phyloP scores from a whole-genome alignment of 805 yeast genomes.

The Myxozyma udenii region DNA sequence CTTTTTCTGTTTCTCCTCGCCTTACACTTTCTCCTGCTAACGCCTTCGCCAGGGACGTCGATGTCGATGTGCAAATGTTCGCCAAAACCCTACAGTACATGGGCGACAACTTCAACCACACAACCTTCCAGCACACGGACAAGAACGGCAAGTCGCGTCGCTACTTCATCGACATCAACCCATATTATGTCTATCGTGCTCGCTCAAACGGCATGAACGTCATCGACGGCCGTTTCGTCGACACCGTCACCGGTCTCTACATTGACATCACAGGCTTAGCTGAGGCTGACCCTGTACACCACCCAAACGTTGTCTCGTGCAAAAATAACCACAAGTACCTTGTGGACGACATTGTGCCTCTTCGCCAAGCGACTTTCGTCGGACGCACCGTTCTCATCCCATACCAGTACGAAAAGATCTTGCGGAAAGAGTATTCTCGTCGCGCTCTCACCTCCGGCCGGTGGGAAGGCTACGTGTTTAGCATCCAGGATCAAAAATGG shows the following conservation, averaged over 20 bases:
- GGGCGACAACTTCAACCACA: slow-evolving; percentile 48
- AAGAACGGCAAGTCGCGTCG: slow-evolving; percentile 64
- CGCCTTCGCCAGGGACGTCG: slow-evolving; percentile 41
- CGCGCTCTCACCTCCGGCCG: slow-evolving; percentile 21
- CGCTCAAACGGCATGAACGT: slow-evolving; percentile 49
- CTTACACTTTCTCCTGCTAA: background rate
- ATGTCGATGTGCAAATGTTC: slow-evolving; percentile 52
- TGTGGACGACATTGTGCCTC: slow-evolving; percentile 50
- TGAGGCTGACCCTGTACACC: slow-evolving; percentile 29
- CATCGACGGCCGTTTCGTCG: slow-evolving; percentile 59
- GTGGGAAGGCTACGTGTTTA: slow-evolving; percentile 14
- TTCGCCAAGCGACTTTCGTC: slow-evolving; percentile 56
- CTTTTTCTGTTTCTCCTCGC: background rate
- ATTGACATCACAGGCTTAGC: slow-evolving; percentile 56
- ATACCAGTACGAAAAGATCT: slow-evolving; percentile 37
- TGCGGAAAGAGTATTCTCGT: slow-evolving; percentile 42
- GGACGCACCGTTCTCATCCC: slow-evolving; percentile 54
- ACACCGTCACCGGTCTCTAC: slow-evolving; percentile 56
- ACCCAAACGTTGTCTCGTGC: slow-evolving; percentile 41
- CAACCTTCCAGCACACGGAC: slow-evolving; percentile 46
- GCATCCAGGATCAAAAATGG: slow-evolving; percentile 19
- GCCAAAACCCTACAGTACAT: slow-evolving; percentile 47
- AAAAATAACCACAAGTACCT: slow-evolving; percentile 56
- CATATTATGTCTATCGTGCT: slow-evolving; percentile 50
- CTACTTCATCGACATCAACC: slow-evolving; percentile 48